A percentile compares a stretch with the other conserved stretches of the same genome.
Evolutionary conservation across 1,284 basidiomycete species (phyloP).

Genomic region (Phenoliferia sp.): DNA sequence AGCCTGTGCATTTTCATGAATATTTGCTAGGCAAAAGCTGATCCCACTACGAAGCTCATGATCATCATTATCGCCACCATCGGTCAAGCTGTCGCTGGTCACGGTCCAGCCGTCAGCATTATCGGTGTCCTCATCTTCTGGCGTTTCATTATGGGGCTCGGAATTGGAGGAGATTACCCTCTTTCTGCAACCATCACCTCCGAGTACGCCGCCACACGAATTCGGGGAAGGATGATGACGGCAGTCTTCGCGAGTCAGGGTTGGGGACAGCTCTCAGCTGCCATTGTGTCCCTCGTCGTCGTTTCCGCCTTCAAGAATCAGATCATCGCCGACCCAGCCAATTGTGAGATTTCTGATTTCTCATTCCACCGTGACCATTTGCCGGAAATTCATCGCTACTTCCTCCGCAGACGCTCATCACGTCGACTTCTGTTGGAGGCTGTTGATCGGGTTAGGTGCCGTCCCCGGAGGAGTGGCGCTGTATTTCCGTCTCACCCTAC

Average conservation of each 20-base stretch:
- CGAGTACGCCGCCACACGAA: slow-evolving; percentile 69
- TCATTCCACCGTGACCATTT: slow-evolving; percentile 28
- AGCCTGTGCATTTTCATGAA: neutral
- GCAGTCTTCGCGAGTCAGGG: slow-evolving; percentile 46
- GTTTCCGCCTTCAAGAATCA: slow-evolving; percentile 62
- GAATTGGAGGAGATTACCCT: slow-evolving; percentile 64
- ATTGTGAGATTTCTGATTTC: slow-evolving; percentile 32
- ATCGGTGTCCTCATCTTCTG: slow-evolving; percentile 67
- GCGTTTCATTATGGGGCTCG: slow-evolving; percentile 52
- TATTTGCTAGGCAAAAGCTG: neutral
- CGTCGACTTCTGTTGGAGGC: slow-evolving; percentile 50
- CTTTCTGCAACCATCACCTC: slow-evolving; percentile 56
- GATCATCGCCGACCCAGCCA: slow-evolving; percentile 52
- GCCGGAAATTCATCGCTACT: neutral
- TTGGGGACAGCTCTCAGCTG: slow-evolving; percentile 58
- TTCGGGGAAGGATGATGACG: slow-evolving; percentile 47
- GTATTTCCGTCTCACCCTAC: slow-evolving; percentile 60
- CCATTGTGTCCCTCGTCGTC: slow-evolving; percentile 63
- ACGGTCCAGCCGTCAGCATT: slow-evolving; percentile 56
- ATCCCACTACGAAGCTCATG: neutral
- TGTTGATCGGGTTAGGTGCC: slow-evolving; percentile 56
- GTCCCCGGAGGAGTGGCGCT: slow-evolving; percentile 62
- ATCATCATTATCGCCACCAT: slow-evolving; percentile 40
- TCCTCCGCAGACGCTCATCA: slow-evolving; percentile 29
- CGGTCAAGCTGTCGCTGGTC: slow-evolving; percentile 53